Conservation (phyloP, 345 rosid species). For the Gynandropsis gynandra region DNA sequence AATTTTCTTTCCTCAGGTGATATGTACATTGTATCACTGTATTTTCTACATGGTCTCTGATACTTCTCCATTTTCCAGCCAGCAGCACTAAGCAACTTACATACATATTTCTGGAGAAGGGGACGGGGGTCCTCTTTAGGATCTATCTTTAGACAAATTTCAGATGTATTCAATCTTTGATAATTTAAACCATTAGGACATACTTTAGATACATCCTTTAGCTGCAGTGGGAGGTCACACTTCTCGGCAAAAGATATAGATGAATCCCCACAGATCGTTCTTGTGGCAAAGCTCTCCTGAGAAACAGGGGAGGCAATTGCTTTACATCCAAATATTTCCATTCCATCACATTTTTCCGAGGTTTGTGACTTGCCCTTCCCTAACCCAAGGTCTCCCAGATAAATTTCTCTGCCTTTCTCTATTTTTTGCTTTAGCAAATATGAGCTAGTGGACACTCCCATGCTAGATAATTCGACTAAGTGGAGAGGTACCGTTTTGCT, state of each 20-base stretch:
- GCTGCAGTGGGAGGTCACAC: constrained; percentile 26
- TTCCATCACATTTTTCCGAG: constrained; percentile 23
- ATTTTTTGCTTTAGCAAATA: constrained; percentile 44
- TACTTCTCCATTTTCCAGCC: constrained; percentile 67
- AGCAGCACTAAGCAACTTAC: constrained; percentile 41
- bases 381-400: constrained; percentile 26
- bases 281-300: constrained; percentile 61
- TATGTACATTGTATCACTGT: constrained; percentile 43
- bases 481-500: constrained; percentile 33
- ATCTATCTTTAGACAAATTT: constrained; percentile 30
- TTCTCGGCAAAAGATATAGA: constrained; percentile 29
- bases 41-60: constrained; percentile 47
- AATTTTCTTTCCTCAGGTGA: constrained; percentile 57
- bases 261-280: constrained; percentile 35
- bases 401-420: constrained; percentile 24
- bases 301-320: constrained; percentile 65
- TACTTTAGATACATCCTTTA: too few species aligned
- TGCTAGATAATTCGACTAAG: constrained; percentile 53
- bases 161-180: constrained; percentile 26
- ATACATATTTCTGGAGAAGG: constrained; percentile 51
- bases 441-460: constrained; percentile 48
- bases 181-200: constrained; percentile 19
- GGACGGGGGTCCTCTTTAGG: constrained; percentile 61
- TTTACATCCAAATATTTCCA: constrained; percentile 35
- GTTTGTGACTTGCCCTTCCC: constrained; percentile 25